Evolutionary conservation across 306 rosid species (phyloP).

Genomic region (Rubus idaeus): DNA sequence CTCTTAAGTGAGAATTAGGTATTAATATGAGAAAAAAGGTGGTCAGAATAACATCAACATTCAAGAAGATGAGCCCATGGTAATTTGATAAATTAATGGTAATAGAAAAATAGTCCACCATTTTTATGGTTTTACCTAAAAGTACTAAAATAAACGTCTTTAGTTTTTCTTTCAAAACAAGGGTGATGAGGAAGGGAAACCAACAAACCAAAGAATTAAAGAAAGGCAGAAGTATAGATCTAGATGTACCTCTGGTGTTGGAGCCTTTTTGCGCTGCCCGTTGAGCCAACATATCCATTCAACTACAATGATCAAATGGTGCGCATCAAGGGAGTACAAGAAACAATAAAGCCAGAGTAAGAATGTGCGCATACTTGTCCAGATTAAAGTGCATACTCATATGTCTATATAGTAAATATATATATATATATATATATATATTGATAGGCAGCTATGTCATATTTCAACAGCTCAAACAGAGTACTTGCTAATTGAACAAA

Average conservation of each 20-base stretch:
- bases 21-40: background rate
- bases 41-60: background rate
- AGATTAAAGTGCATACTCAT: conserved; percentile 6
- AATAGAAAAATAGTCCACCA: background rate
- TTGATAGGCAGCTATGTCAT: too few relatives aligned
- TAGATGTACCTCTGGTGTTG: conserved; percentile 71
- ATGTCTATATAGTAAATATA: too few relatives aligned
- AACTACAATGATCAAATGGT: conserved; percentile 51
- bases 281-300: conserved; percentile 99
- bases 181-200: background rate
- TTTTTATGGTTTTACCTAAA: background rate
- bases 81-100: background rate
- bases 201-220: conserved; percentile 1
- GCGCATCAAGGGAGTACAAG: conserved; percentile 23
- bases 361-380: background rate
- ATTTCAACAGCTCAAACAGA: background rate
- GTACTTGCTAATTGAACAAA: conserved; percentile 1
- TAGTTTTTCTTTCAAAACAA: background rate
- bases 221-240: conserved; percentile 3
- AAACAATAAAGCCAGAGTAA: conserved; percentile 12
- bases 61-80: background rate
- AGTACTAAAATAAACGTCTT: background rate
- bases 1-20: background rate
- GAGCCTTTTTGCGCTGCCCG: conserved; percentile 98
- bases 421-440: too few relatives aligned